Evolutionary conservation across 768 basidiomycete species (phyloP).

Genomic region (Tylopilus felleus): DNA sequence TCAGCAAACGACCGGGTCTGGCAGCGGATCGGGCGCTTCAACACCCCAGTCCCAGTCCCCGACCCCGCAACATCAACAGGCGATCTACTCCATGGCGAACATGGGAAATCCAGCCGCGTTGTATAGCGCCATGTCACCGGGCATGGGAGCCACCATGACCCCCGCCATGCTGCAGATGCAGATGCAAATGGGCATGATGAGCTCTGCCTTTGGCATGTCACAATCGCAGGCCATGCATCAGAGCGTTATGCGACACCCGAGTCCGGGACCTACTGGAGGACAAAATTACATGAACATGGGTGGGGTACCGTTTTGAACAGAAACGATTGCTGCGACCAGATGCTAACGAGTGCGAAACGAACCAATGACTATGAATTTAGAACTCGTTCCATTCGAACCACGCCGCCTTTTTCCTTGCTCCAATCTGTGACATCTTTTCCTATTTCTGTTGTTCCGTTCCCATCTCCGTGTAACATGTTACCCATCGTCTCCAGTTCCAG

Average conservation of each 20-base stretch:
- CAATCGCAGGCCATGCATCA: constrained; percentile 79
- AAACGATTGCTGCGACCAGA: constrained; percentile 8
- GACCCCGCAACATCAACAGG: constrained; percentile 44
- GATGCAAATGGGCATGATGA: constrained; percentile 48
- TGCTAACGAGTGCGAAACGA: constrained; percentile 8
- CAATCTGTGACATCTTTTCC: constrained; percentile 17
- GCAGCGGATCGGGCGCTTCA: constrained; percentile 26
- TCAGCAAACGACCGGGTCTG: constrained; percentile 28
- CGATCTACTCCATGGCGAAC: constrained; percentile 43
- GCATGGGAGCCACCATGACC: constrained; percentile 29
- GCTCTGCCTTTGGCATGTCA: constrained; percentile 47
- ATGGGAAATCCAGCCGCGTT: constrained; percentile 45
- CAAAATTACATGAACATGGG: constrained; percentile 47
- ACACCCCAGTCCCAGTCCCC: constrained; percentile 40
- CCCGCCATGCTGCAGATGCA: constrained; percentile 43
- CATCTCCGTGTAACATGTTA: constrained; percentile 28
- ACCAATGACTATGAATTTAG: constrained; percentile 22
- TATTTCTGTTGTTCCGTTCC: constrained; percentile 18
- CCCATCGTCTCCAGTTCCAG: constrained; percentile 27
- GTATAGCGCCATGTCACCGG: constrained; percentile 31
- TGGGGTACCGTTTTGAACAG: constrained; percentile 30
- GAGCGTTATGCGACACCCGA: constrained; percentile 81
- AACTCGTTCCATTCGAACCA: constrained; percentile 22
- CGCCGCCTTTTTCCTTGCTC: constrained; percentile 5
- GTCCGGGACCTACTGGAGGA: constrained; percentile 51